Evolutionary conservation across 2,329 filamentous ascomycete species (phyloP).

Genomic region (Alternaria hordeiaustralica): DNA sequence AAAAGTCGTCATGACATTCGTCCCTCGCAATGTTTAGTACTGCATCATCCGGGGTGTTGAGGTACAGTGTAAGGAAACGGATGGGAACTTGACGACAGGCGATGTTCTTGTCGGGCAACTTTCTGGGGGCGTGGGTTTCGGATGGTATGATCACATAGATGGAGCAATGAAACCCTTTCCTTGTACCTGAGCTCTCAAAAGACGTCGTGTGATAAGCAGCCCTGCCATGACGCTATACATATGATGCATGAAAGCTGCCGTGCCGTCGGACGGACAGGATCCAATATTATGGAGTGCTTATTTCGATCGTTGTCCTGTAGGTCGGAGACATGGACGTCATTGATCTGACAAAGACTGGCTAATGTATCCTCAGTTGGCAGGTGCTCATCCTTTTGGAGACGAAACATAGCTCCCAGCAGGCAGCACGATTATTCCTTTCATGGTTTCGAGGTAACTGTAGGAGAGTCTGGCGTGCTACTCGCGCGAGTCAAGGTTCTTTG

Average conservation of each 20-base stretch:
- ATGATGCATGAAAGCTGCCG: not conserved
- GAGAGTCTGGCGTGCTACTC: not conserved
- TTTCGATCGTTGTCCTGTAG: not conserved
- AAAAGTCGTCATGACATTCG: not conserved
- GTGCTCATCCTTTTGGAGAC: not conserved
- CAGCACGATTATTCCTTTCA: not conserved
- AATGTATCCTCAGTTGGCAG: not conserved
- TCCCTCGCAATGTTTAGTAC: not conserved
- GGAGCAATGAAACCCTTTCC: not conserved
- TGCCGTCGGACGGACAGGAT: not conserved
- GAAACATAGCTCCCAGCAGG: not conserved
- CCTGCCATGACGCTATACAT: not conserved
- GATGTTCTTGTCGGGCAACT: not conserved
- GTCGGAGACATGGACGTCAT: not conserved
- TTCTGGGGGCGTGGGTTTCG: not conserved
- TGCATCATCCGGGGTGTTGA: not conserved
- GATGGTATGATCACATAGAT: not conserved
- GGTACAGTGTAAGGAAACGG: not conserved
- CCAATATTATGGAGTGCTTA: not conserved
- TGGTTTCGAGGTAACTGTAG: not conserved
- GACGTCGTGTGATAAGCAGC: not conserved
- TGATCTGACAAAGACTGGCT: not conserved
- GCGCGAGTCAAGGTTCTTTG: not conserved
- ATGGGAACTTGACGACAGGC: not conserved
- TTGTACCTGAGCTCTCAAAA: not conserved